A percentile compares a stretch with the other conserved stretches of the same genome.
These are phyloP conservation scores for Clarireedia homoeocarpa DNA, from an alignment of 2,329 filamentous ascomycete genomes.

Conservation along the genomic window DNA sequence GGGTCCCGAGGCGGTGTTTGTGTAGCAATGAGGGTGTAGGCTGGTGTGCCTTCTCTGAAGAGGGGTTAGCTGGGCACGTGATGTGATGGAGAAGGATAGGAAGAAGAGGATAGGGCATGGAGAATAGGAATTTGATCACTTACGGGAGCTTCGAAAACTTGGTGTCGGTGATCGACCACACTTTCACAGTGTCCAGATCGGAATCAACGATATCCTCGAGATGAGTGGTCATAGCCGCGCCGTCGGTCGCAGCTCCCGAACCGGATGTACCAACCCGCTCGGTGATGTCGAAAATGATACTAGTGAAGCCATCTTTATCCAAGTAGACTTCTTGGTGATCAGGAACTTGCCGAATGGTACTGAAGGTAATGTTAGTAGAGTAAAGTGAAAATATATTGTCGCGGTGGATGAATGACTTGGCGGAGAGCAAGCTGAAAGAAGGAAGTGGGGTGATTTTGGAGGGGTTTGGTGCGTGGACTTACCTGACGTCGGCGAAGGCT, in stretches of 20 bases:
- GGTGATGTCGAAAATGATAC: slow-evolving; percentile 83
- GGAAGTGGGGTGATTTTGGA: slow-evolving; percentile 1
- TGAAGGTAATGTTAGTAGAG: slow-evolving; percentile 30
- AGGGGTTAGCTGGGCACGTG: slow-evolving; percentile 7
- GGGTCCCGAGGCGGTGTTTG: slow-evolving; percentile 39
- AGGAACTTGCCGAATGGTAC: slow-evolving; percentile 66
- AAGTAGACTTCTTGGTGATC: slow-evolving; percentile 92
- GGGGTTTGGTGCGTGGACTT: slow-evolving; percentile 20
- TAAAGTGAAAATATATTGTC: too few relatives aligned
- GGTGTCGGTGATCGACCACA: slow-evolving; percentile 58
- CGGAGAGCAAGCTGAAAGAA: too few relatives aligned
- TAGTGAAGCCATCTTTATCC: slow-evolving; percentile 74
- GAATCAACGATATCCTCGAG: slow-evolving; percentile 61
- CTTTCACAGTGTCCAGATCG: slow-evolving; percentile 54
- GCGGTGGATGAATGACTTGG: too few relatives aligned
- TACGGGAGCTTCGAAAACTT: slow-evolving; percentile 45
- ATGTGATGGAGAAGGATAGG: slow-evolving; percentile 8
- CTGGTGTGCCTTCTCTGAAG: slow-evolving; percentile 43
- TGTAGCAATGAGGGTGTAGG: slow-evolving; percentile 64
- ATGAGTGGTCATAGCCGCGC: slow-evolving; percentile 61
- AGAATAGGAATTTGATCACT: not conserved
- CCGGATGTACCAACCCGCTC: slow-evolving; percentile 61
- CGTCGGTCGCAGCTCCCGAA: slow-evolving; percentile 52
- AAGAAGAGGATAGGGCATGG: not conserved
- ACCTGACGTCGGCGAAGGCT: slow-evolving; percentile 67